These are phyloP conservation scores for Pulveroboletus frians DNA, from an alignment of 768 basidiomycete genomes.

Conservation along the genomic window DNA sequence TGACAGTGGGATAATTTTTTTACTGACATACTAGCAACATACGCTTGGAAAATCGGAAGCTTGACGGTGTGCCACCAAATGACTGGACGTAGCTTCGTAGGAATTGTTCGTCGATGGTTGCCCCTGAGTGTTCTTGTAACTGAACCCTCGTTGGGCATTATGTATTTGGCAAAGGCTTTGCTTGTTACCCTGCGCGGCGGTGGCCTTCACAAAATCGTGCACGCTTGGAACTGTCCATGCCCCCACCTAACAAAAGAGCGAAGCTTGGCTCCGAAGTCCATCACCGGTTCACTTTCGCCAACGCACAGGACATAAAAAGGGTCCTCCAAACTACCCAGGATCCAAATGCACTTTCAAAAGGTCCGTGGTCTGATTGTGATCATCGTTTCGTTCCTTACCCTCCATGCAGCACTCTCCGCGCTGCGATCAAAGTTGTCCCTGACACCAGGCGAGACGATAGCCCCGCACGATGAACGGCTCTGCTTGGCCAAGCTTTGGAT, in stretches of 20 bases:
- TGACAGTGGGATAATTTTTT: no score
- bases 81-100: no score
- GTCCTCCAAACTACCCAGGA: constrained; percentile 15
- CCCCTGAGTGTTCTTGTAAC: no score
- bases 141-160: no score
- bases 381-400: neutral
- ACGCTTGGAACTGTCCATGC: constrained; percentile 10
- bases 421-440: constrained; percentile 55
- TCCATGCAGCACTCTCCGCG: constrained; percentile 38
- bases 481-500: constrained; percentile 60
- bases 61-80: no score
- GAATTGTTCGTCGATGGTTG: no score
- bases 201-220: neutral
- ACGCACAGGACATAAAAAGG: constrained; percentile 21
- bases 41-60: no score
- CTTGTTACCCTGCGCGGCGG: neutral
- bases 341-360: constrained; percentile 16
- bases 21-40: no score
- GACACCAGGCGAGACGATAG: constrained; percentile 44
- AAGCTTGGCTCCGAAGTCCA: constrained; percentile 13
- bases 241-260: constrained; percentile 20
- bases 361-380: constrained; percentile 8
- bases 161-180: no score
- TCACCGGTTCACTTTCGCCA: constrained; percentile 15
- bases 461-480: constrained; percentile 57